These are phyloP conservation scores for Claviceps arundinis DNA, from an alignment of 2,329 filamentous ascomycete genomes.

Conservation along the genomic window DNA sequence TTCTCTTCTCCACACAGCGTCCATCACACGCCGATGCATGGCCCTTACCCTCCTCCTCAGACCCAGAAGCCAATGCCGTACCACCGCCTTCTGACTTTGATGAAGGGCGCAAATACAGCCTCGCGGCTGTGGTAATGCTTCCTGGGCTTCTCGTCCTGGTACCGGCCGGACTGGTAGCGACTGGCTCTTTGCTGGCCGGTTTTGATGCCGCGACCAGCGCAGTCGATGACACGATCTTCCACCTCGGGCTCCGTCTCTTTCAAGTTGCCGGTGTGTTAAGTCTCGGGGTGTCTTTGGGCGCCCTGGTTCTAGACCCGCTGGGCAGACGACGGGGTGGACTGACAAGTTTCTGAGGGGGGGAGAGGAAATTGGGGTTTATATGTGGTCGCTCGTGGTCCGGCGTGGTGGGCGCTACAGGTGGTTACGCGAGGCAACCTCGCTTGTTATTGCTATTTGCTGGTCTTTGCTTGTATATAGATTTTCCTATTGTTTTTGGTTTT, in stretches of 20 bases:
- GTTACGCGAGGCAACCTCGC: no score
- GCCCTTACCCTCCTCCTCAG: slow-evolving; percentile 17
- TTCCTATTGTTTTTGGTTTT: no score
- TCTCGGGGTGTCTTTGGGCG: slow-evolving; percentile 45
- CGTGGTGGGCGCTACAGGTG: no score
- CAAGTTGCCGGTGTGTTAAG: slow-evolving; percentile 49
- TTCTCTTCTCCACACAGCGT: slow-evolving; percentile 12
- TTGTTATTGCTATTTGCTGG: no score
- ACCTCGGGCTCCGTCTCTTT: slow-evolving; percentile 42
- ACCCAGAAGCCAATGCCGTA: slow-evolving; percentile 19
- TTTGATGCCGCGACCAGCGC: slow-evolving; percentile 28
- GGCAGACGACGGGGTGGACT: slow-evolving; percentile 45
- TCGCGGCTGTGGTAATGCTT: slow-evolving; percentile 74
- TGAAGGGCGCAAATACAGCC: slow-evolving; percentile 43
- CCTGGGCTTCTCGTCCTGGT: slow-evolving; percentile 72
- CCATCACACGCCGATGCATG: slow-evolving; percentile 17
- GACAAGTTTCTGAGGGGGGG: slow-evolving; percentile 32
- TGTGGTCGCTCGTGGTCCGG: neutral
- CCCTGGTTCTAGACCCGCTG: slow-evolving; percentile 40
- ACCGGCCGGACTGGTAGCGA: slow-evolving; percentile 47
- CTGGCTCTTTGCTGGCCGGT: slow-evolving; percentile 44
- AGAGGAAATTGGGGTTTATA: neutral
- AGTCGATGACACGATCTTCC: slow-evolving; percentile 34
- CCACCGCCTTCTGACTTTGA: slow-evolving; percentile 9
- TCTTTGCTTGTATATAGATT: no score